These are phyloP conservation scores for Blastocystis sp. DNA, from an alignment of 352 stramenopile species.

Conservation along the genomic window DNA sequence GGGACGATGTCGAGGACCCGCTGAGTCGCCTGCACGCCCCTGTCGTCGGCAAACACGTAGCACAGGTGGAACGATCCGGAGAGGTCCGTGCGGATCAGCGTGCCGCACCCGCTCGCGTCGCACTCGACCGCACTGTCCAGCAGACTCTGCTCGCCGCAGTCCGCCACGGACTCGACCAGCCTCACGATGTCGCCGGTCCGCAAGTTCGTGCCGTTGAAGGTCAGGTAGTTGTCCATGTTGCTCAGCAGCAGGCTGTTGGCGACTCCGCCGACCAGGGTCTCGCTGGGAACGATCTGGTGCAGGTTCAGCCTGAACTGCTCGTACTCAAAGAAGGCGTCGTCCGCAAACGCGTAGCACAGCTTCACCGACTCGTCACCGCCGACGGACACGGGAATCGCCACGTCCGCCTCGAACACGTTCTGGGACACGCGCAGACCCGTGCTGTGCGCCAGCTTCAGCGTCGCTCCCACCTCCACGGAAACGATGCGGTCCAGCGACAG, in stretches of 20 bases:
- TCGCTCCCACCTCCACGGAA: neutral
- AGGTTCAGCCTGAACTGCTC: neutral
- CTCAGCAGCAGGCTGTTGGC: neutral
- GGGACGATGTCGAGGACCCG: neutral
- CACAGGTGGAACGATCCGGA: constrained; percentile 34
- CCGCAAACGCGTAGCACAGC: constrained; percentile 52
- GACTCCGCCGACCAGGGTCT: neutral
- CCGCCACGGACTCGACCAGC: neutral
- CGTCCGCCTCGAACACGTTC: neutral
- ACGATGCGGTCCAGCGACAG: neutral
- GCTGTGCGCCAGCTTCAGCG: constrained; percentile 19
- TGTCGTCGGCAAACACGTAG: constrained; percentile 25
- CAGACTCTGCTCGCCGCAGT: neutral
- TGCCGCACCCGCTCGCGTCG: neutral
- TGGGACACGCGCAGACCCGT: neutral
- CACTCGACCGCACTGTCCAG: neutral
- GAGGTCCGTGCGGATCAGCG: neutral
- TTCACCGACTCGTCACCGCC: neutral
- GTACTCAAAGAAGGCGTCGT: constrained; percentile 42
- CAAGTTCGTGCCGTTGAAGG: neutral
- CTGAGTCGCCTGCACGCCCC: neutral
- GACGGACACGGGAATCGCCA: neutral
- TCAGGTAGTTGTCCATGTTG: neutral
- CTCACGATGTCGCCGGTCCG: neutral
- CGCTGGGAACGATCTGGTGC: neutral